Evolutionary conservation across 2,329 filamentous ascomycete genomes (phyloP).

Genomic region (Coleophoma cylindrospora): DNA sequence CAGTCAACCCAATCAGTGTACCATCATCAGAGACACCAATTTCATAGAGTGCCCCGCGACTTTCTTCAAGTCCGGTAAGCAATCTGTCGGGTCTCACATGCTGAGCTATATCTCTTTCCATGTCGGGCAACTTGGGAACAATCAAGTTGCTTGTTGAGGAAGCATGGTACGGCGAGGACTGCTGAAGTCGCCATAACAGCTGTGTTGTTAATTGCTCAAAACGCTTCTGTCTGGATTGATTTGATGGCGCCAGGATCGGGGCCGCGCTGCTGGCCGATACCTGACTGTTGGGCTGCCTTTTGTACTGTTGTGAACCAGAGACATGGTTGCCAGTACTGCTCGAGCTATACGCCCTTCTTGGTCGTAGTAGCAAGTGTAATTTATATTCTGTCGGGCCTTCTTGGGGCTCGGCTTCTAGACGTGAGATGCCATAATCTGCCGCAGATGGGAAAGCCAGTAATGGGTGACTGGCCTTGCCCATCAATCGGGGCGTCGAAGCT

Average conservation of each 20-base stretch:
- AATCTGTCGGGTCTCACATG: conserved; percentile 48
- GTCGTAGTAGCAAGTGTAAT: conserved; percentile 78
- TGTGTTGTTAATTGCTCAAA: conserved; percentile 92
- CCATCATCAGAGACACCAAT: conserved; percentile 96
- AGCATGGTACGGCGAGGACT: conserved; percentile 87
- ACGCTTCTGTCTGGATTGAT: conserved; percentile 73
- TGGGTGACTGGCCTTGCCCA: conserved; percentile 10
- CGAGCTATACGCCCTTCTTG: conserved; percentile 66
- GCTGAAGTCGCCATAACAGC: conserved; percentile 88
- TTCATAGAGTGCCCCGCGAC: conserved; percentile 88
- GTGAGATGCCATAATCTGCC: conserved; percentile 63
- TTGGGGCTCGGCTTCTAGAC: conserved; percentile 84
- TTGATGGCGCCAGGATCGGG: conserved; percentile 27
- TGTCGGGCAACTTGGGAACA: neutral
- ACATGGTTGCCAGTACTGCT: conserved; percentile 60
- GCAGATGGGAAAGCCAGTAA: neutral
- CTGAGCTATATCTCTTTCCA: neutral
- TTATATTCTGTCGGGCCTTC: conserved; percentile 97
- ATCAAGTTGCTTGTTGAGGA: conserved; percentile 52
- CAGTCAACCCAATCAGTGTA: conserved; percentile 78
- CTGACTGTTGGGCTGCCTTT: conserved; percentile 13
- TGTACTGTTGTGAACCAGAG: conserved; percentile 23
- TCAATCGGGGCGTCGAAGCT: conserved; percentile 18
- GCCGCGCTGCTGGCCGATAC: conserved; percentile 1
- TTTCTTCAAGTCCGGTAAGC: conserved; percentile 82